Evolutionary conservation across 2,329 filamentous ascomycete genomes (phyloP), one percentile per base, ranked within the genome.

Genomic region (Trichoderma atrobrunneum): DNA sequence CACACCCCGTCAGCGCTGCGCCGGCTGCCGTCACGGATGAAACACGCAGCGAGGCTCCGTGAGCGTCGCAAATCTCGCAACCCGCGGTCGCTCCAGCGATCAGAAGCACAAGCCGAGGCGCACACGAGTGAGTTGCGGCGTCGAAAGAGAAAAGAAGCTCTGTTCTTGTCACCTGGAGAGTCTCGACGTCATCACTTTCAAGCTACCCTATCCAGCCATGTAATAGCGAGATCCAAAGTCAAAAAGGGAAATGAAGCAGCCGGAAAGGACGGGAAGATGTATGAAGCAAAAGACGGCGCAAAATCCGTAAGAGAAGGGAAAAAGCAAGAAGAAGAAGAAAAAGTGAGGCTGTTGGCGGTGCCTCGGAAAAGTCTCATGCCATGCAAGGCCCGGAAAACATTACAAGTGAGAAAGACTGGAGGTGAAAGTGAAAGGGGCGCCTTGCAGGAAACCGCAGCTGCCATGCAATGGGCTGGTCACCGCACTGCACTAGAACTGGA

Each of bases 161-260:
- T 39, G 48, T 21, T 54, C 48, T 32, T 48, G 59, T 71, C 68
- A 71, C 68, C 59, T 63, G 59, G 18, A 24, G 21, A 18, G 61
- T 51, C 34, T 48, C 67, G 67, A 70, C 67, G 67, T 70, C 67
- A 70, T 70, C 21, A 54, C 67, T 66, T 43, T 34, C 57, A 32
- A 62, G 67, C 57, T 34, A 43, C 54, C 57, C 57, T 60, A 60
- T 60, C 30, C 59, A 48, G 67, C 36, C 54, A 10, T 34, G 57
- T 32, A 43, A 43, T 10, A 39, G 8, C 21, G 26, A 16, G 39
- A 43, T n/a, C 16, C 39, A 43, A 43, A 43, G 39, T 43, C 3
- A n/a, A 64, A 64, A 26, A 57, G 24, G 32, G 54, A 7, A 21
- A 8, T 7, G 16, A 48, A 51, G 36, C n/a, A 24, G 12, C 18